A percentile compares a stretch with the other conserved stretches of the same genome.
Conservation (phyloP, 176 grass and related monocot species). For the Cenchrus fungigraminus region DNA sequence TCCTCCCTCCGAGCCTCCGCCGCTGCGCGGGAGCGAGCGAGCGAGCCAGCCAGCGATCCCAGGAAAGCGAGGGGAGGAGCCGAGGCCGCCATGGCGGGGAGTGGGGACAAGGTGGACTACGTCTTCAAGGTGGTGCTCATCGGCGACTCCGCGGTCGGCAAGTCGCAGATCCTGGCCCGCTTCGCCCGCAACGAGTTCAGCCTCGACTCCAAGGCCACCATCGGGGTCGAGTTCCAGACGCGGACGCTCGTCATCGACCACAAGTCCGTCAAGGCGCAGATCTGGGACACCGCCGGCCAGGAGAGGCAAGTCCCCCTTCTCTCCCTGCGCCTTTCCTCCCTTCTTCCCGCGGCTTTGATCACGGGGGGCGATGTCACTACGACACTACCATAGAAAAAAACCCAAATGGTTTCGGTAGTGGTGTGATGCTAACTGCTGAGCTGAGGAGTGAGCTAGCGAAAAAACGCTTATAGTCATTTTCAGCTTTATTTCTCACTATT, state of each 20-base stretch:
- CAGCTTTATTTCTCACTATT: not conserved
- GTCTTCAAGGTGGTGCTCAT: slow-evolving; percentile 77
- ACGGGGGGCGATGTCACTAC: not conserved
- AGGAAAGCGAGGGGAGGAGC: not conserved
- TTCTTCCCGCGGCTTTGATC: not conserved
- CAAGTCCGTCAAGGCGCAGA: slow-evolving; percentile 81
- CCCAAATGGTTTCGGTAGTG: not conserved
- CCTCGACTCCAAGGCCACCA: slow-evolving; percentile 68
- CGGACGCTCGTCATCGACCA: slow-evolving; percentile 80
- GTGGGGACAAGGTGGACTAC: slow-evolving; percentile 80
- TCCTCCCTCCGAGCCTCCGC: not conserved
- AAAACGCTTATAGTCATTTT: not conserved
- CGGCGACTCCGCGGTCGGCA: slow-evolving; percentile 83
- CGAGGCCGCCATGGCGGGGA: slow-evolving; percentile 50
- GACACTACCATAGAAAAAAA: not conserved
- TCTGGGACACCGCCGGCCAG: slow-evolving; percentile 85
- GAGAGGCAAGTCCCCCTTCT: slow-evolving; percentile 48
- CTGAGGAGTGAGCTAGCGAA: not conserved
- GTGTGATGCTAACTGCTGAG: not conserved
- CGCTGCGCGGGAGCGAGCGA: not conserved
- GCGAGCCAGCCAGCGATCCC: not conserved
- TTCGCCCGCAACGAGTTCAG: slow-evolving; percentile 87
- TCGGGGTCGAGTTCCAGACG: slow-evolving; percentile 73
- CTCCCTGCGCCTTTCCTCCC: not conserved
- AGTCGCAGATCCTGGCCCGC: slow-evolving; percentile 75